Evolutionary conservation across 768 basidiomycete genomes (phyloP), one percentile per base, ranked within the genome.

Genomic region (Mycena metata): DNA sequence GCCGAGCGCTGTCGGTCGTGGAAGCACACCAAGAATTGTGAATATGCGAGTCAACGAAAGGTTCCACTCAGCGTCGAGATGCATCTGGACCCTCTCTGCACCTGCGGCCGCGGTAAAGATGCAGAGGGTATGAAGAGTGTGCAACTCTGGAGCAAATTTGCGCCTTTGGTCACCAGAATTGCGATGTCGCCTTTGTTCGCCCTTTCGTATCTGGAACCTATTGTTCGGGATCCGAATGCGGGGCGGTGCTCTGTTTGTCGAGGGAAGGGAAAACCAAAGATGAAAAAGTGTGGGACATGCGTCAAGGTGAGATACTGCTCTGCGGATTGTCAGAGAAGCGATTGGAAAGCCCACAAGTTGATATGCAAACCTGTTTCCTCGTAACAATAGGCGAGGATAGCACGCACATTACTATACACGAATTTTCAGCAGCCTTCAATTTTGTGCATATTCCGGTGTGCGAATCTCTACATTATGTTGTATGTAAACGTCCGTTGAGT

Each of bases 1-100:
- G 82, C 81, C 3, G 89, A 90, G 72, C 83, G 87, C 43, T 88
- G 88, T 64, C 83, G 87, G 26, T 80, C 77, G 0, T 90, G 88
- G 88, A 71, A 75, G 11, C 89, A 90, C 72, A 71, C 64, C 17
- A 41, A 73, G 3, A 75, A 75, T 19, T 90, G 89, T 78, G 85
- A 86, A 74, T 90, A 89, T 72, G n/a, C 65, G 0, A 11, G 35
- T 6, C 69, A 19, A 19, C 67, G 54, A 43, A 79, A 63, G 55
- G 76, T 87, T 23, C 87, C 88, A 0, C 75, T 84, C 5, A 76
- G 77, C 35, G 71, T 73, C 12, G 80, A 83, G 36, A 76, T 81
- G 17, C 78, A 78, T 2, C 74, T 76, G 39, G 73, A 72, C 11
- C 86, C 88, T 0, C 74, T 89, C 23, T 91, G 90, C 67, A 79